A percentile compares a stretch with the other conserved stretches of the same genome.
Evolutionary conservation across 2,329 filamentous ascomycete genomes (phyloP).

Genomic region (Cordyceps farinosa): DNA sequence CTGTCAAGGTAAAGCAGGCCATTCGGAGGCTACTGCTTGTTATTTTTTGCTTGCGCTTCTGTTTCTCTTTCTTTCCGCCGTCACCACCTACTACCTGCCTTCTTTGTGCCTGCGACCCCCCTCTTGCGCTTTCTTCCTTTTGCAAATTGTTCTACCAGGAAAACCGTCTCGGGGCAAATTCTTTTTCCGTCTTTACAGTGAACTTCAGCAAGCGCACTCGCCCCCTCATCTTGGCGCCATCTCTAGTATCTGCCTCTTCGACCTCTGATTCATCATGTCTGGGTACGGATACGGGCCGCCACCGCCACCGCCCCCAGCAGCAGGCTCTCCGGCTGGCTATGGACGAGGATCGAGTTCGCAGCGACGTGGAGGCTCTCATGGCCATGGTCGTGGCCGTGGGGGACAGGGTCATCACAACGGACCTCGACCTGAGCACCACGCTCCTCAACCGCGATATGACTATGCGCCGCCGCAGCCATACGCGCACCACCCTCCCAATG

Average conservation of each 20-base stretch:
- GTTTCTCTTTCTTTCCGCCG: background rate
- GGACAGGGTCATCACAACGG: conserved; percentile 39
- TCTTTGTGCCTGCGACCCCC: background rate
- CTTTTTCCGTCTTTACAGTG: background rate
- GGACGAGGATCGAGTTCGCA: conserved; percentile 32
- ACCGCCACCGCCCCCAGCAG: conserved; percentile 42
- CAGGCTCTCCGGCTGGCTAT: conserved; percentile 32
- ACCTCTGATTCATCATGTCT: conserved; percentile 36
- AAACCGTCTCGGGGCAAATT: background rate
- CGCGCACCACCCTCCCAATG: conserved; percentile 28
- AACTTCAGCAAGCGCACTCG: background rate
- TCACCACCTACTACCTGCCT: background rate
- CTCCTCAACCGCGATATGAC: conserved; percentile 39
- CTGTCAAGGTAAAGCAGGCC: conserved; percentile 5
- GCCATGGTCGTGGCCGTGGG: conserved; percentile 33
- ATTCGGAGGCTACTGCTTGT: background rate
- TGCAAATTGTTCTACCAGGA: background rate
- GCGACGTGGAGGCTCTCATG: conserved; percentile 27
- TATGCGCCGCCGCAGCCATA: conserved; percentile 39
- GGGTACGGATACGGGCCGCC: conserved; percentile 53
- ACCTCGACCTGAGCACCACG: conserved; percentile 38
- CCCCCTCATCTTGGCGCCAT: background rate
- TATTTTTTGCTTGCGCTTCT: background rate
- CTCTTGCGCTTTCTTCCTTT: background rate
- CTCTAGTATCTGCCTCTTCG: background rate